Evolutionary conservation across 305 asterid species (phyloP), one percentile per base, ranked within the genome.

Genomic region (Fraxinus platypoda): DNA sequence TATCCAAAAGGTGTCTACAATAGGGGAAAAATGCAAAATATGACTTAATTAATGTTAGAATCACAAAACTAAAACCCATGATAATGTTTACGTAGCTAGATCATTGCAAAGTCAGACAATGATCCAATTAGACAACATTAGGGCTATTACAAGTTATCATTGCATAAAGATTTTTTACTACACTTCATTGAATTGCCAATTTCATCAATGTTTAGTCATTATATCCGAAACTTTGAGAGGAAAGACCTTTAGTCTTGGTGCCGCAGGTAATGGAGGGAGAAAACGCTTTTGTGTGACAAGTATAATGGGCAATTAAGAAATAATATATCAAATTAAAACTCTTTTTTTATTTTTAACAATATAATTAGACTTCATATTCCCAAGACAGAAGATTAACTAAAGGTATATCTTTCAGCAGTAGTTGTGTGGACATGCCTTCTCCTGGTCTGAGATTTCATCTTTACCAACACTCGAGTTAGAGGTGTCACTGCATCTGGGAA

Each of bases 1-100:
- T 95, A 95, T 76, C 98, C 99, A 81, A 93, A 95, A 76, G 98
- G 95, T 37, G 43, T 37, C 43, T 37, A 8, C 43, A 37, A 37
- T 7, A 37, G 43, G 43, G 43, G 43, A 33, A 1, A 37, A 37
- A 37, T 34, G 74, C 66, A 76, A 17, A 64, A 68, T 62, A 80
- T 78, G 77, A 26, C 76, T 49, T 28, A 52, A 17, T 19, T 64
- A 38, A 71, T 57, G 33, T 3, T 49, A 68, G 19, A 43, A 62
- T 76, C 8, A 54, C 66, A 54, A 15, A n/a, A 54, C 2, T 54
- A n/a, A 54, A 54, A 72, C 81, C 81, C 78, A 52, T 34, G 38
- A 34, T 33, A 64, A 64, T 46, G 57, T 72, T 59, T 68, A 54
- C 5, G 57, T 15, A 38, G 37, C 66, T 25, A 81, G 28, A 74